Conservation (phyloP, 2,329 filamentous ascomycete species). For the Colletotrichum liriopes region DNA sequence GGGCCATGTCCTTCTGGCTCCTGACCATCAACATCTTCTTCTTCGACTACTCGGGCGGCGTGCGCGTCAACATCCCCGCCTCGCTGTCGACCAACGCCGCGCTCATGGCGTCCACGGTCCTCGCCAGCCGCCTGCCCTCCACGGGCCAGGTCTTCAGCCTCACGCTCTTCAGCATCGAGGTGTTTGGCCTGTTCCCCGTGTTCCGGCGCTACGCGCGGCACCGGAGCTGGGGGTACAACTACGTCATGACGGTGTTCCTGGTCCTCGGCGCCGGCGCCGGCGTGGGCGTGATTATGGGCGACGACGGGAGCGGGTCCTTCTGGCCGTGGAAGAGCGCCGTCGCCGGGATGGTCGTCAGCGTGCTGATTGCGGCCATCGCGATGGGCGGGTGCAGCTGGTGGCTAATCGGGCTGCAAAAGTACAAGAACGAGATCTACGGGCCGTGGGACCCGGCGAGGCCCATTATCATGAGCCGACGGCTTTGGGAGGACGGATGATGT, state of each 20-base stretch:
- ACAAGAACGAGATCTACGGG: conserved; percentile 98
- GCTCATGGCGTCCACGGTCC: conserved; percentile 94
- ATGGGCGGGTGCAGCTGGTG: conserved; percentile 99
- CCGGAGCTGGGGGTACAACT: conserved; percentile 85
- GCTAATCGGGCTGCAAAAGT: conserved; percentile 96
- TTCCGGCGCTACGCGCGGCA: conserved; percentile 91
- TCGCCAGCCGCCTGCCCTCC: conserved; percentile 89
- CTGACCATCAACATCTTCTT: conserved; percentile 97
- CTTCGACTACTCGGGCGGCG: conserved; percentile 83
- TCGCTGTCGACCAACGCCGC: conserved; percentile 94
- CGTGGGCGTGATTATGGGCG: conserved; percentile 75
- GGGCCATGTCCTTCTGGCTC: conserved; percentile 95
- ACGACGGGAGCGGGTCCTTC: conserved; percentile 54
- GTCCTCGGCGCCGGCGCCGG: conserved; percentile 86
- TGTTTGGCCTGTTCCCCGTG: conserved; percentile 97
- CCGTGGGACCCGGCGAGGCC: conserved; percentile 98
- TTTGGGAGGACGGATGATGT: conserved; percentile 61
- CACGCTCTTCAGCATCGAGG: conserved; percentile 96
- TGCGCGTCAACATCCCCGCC: conserved; percentile 74
- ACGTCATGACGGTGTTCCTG: conserved; percentile 81
- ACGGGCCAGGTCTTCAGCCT: conserved; percentile 96
- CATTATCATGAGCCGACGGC: conserved; percentile 79
- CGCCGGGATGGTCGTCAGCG: conserved; percentile 82
- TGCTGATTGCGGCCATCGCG: conserved; percentile 80
- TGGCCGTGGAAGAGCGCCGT: conserved; percentile 72